phyloP scores from a whole-genome alignment of 768 basidiomycete genomes.

The Pleurotus giganteus region DNA sequence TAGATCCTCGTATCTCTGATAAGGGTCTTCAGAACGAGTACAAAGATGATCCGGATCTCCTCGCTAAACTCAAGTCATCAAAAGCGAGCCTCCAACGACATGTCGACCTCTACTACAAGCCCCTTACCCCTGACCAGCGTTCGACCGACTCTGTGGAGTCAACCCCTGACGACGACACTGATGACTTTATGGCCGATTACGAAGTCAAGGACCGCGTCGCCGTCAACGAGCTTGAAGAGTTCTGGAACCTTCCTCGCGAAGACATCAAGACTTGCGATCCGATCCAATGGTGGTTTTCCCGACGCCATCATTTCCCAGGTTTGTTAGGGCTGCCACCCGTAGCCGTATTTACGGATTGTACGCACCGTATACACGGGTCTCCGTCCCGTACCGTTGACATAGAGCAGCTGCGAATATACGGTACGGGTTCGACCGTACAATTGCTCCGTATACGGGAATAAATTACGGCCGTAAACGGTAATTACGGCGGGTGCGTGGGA shows the following conservation, averaged over 20 bases:
- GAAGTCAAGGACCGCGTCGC: neutral
- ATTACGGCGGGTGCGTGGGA: too few species aligned
- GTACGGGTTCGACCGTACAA: too few species aligned
- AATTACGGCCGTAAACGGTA: too few species aligned
- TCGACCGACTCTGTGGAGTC: neutral
- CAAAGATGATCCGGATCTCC: constrained; percentile 18
- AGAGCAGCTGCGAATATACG: too few species aligned
- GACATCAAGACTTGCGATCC: constrained; percentile 14
- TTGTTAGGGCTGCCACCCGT: too few species aligned
- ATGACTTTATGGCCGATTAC: neutral
- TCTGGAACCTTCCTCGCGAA: constrained; percentile 3
- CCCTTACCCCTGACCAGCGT: neutral
- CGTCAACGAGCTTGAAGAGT: neutral
- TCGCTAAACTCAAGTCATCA: constrained; percentile 13
- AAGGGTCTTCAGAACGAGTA: constrained; percentile 18
- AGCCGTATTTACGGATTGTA: too few species aligned
- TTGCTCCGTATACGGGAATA: too few species aligned
- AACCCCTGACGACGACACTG: neutral
- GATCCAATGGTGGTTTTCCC: constrained; percentile 18
- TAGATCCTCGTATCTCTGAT: constrained; percentile 32
- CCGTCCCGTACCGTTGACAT: too few species aligned
- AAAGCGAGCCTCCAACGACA: constrained; percentile 12
- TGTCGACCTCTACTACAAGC: constrained; percentile 13
- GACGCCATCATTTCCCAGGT: constrained; percentile 18
- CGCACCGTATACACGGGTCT: too few species aligned